Base-by-base conservation (phyloP, 345 rosid species). In the Stellera chamaejasme region DNA sequence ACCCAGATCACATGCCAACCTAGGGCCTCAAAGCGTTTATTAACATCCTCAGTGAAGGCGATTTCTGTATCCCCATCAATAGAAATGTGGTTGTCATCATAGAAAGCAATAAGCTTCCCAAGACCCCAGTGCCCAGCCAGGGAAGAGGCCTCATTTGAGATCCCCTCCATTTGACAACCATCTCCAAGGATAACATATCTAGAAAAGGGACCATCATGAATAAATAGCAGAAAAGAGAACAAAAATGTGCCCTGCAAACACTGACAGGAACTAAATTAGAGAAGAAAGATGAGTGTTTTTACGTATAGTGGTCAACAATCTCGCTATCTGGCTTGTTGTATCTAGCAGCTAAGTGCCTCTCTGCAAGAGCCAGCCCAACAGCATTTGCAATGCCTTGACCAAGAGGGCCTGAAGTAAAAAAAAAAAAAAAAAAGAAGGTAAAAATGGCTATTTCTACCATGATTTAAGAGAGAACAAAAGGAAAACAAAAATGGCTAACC, bases 1-100 rank as follows among this genome's bases (percentile, higher is more conserved):
- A 94, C 99, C 99, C 96, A 87, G 66, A 94, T 90, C 47, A 94
- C 97, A 61, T 94, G 97, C 99, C 99, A 94, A 32, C 99, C 99
- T 59, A 90, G 99, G 48, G 77, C 97, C 82, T 94, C 99, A 14
- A 87, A 94, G 60, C 99, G 95, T 54, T 53, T 56, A 43, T 76
- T 95, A 13, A 87, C 99, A 25, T 47, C 67, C 86, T 94, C 99
- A 1, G 99, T 94, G 63, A 94, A 94, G 12, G 99, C 99, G 64
- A 94, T 94, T 11, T 87, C 96, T 0, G 99, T 94, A 72, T 90
- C 86, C 68, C 99, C 99, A 64, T 94, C 99, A 48, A 90, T 94
- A 44, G 99, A 94, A 61, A 94, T 94, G 78, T 90, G 99, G 76
- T 94, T 90, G 77, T 94, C 99, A 74, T 94, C 99, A 13, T 94